Evolutionary conservation across 2,329 filamentous ascomycete species (phyloP), one percentile per base, ranked within the genome.

Genomic region (Colletotrichum sp.): DNA sequence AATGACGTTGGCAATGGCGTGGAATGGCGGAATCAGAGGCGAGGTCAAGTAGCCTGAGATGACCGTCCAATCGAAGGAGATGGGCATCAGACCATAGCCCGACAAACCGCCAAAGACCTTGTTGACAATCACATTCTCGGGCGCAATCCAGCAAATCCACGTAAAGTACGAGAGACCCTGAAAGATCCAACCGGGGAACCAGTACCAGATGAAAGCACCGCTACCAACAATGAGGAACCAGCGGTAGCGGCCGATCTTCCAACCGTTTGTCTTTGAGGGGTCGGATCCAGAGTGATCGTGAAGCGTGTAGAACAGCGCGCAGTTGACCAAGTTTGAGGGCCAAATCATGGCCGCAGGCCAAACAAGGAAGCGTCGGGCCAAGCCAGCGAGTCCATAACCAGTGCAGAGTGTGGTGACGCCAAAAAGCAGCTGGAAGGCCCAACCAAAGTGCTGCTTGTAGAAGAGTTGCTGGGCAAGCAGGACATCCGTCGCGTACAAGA

Each of bases 41-140:
- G 88, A 90, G 13, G 84, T 82, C 68, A 90, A 85, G 79, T 89
- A 93, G 13, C 89, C 91, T 2, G 89, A 88, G 75, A 93, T 86
- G 69, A 91, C 87, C 66, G 89, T 90, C 92, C 93, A 94, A 83
- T 94, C 92, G 73, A 94, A 91, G 0, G 92, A 93, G 16, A 93
- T 88, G 13, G 92, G 92, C 30, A 94, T 86, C 15, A 94, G 83
- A 1, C 90, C 91, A 6, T 94, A 84, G 1, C 92, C 92, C 7
- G 89, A 90, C 71, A 87, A 87, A 7, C 91, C 91, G 5, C 92
- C 92, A 75, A 94, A 94, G 8, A 94, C 80, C 80, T 94, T 92
- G 81, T 94, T 94, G 74, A 94, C 84, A 16, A 91, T 82, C 4
- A 91, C 84, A 76, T 90, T 93, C 39, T 92, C 87, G 3, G 93